phyloP scores from a whole-genome alignment of 78 protist genomes.

The Dictyostelium citrinum region DNA sequence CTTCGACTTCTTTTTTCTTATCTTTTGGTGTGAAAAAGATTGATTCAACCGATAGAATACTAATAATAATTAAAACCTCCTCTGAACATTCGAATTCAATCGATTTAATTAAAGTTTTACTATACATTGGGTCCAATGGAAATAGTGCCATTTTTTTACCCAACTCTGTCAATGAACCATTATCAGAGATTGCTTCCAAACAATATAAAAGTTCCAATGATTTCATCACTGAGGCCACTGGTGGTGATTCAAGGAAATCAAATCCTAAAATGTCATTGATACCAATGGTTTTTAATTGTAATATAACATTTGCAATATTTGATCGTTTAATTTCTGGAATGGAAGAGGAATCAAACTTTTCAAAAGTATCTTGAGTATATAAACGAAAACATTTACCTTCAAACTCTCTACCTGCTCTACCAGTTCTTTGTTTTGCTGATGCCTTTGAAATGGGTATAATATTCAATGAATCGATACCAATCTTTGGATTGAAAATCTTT shows the following conservation, averaged over 20 bases:
- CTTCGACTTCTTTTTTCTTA: conserved; percentile 43
- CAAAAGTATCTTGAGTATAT: conserved; percentile 66
- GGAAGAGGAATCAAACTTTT: conserved; percentile 27
- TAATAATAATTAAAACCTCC: conserved; percentile 64
- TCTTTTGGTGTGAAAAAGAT: conserved; percentile 56
- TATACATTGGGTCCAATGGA: conserved; percentile 81
- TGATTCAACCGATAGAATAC: conserved; percentile 76
- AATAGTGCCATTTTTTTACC: conserved; percentile 80
- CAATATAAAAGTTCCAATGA: conserved; percentile 61
- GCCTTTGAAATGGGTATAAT: conserved; percentile 86
- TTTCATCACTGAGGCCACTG: background rate
- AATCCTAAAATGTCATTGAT: conserved; percentile 70
- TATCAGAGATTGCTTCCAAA: conserved; percentile 36
- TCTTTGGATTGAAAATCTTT: conserved; percentile 49
- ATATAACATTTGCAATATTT: conserved; percentile 63
- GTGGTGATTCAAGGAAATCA: conserved; percentile 82
- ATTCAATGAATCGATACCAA: conserved; percentile 85
- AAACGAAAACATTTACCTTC: conserved; percentile 72
- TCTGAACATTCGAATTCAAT: conserved; percentile 59
- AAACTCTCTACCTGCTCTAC: conserved; percentile 92
- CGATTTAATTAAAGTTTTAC: conserved; percentile 48
- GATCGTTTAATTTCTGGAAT: conserved; percentile 81
- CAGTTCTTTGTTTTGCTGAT: conserved; percentile 87
- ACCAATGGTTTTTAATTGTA: conserved; percentile 81
- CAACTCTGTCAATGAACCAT: conserved; percentile 17